A percentile compares a stretch with the other conserved stretches of the same genome.
Evolutionary conservation across 2,329 filamentous ascomycete species (phyloP).

Genomic region (Arthroderma uncinatum): DNA sequence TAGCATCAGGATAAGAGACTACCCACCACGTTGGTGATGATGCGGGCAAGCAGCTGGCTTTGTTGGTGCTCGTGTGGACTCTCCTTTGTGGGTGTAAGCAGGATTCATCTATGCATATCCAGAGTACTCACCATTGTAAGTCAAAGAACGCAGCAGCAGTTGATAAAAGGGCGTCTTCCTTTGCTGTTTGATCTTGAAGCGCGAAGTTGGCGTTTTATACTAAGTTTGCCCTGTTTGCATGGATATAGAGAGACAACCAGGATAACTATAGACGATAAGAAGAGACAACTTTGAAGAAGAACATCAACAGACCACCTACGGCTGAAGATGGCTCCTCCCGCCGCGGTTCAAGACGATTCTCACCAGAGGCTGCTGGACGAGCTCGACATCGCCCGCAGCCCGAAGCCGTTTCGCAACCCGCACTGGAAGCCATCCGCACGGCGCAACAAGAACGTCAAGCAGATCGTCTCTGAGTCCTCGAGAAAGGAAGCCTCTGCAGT

Average conservation of each 20-base stretch:
- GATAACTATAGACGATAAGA: background rate
- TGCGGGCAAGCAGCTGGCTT: slow-evolving; percentile 80
- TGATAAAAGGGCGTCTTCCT: too few relatives aligned
- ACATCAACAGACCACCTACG: too few relatives aligned
- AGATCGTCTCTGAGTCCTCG: slow-evolving; percentile 79
- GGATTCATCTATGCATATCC: background rate
- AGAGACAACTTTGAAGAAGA: too few relatives aligned
- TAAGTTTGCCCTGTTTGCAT: background rate
- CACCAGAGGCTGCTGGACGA: slow-evolving; percentile 80
- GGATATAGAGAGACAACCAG: background rate
- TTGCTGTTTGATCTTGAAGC: too few relatives aligned
- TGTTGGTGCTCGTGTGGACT: slow-evolving; percentile 97
- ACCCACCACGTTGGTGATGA: slow-evolving; percentile 88
- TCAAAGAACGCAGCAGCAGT: too few relatives aligned
- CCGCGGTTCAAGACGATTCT: slow-evolving; percentile 55
- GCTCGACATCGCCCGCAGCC: slow-evolving; percentile 78
- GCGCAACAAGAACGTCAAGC: slow-evolving; percentile 98
- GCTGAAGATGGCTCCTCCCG: background rate
- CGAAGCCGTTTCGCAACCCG: slow-evolving; percentile 81
- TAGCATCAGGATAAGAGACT: slow-evolving; percentile 27
- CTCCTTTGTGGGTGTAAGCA: slow-evolving; percentile 45
- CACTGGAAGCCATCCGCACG: slow-evolving; percentile 87
- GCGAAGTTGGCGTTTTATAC: background rate
- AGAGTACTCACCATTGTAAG: background rate
- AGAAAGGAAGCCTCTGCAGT: slow-evolving; percentile 81